Base-by-base conservation (phyloP, 2,329 filamentous ascomycete species). In the Diplodia corticola region DNA sequence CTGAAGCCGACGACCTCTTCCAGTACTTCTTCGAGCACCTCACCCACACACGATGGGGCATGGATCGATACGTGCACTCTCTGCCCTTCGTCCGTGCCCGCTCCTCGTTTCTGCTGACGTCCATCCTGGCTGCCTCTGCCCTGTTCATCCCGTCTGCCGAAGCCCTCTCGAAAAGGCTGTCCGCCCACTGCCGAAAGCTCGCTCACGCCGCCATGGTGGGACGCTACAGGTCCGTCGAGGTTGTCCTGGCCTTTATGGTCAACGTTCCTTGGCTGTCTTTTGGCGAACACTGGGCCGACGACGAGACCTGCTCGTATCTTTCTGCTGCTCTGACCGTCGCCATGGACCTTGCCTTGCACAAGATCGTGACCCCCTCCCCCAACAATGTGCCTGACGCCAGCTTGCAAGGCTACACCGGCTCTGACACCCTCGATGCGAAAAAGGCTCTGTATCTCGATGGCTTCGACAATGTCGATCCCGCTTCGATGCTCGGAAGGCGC, bases 261-360 rank as follows among this genome's bases (percentile, higher is more conserved):
- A 91, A 91, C 68, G 85, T 92, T 6, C 89, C 89, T 0, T 92
- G 89, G 89, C 91, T 91, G 84, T 86, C 86, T 33, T 87, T 88
- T 1, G 87, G 88, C 2, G 68, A 85, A 67, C 87, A 89, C 71
- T 88, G 86, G 74, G 88, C 88, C 10, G 89, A 91, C 69, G 89
- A 92, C 68, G 89, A 91, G 71, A 91, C 89, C 0, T 91, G 88
- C 67, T 84, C 86, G 49, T 91, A 90, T 70, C 86, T 92, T 64
- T 86, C 88, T 1, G 88, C 89, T 78, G 89, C 89, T 1, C 80
- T 89, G 10, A 89, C 87, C 0, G 86, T 91, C 68, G 88, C 89
- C 0, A 79, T 91, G 37, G 89, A 92, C 70, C 71, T 92, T 9
- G 89, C 86, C 1, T 75, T 92, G 15, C 89, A 91, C 76, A 92